Percentiles rank a stretch among this genome's conserved stretches.
Evolutionary conservation across 2,329 filamentous ascomycete species (phyloP).

Genomic region (Sclerotiophoma versabilis): DNA sequence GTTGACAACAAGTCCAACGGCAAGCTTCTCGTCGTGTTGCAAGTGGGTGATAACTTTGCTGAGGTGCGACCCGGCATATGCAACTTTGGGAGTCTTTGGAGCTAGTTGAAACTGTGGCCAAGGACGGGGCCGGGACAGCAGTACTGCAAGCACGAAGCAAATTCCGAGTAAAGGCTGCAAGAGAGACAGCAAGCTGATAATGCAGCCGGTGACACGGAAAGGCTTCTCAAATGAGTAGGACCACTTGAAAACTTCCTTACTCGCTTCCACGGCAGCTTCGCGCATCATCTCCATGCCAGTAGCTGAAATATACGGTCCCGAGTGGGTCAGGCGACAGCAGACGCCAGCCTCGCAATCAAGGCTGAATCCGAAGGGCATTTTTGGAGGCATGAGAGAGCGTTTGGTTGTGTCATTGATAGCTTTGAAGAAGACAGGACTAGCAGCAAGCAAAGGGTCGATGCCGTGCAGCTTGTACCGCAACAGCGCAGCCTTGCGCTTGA

Average conservation of each 20-base stretch:
- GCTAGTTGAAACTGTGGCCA: neutral
- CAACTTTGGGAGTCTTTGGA: neutral
- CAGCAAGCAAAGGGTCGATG: neutral
- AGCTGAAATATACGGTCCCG: neutral
- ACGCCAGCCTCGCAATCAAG: conserved; percentile 9
- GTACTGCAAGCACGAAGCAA: neutral
- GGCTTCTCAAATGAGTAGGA: neutral
- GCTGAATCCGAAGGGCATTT: conserved; percentile 22
- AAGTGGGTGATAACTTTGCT: neutral
- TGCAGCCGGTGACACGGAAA: neutral
- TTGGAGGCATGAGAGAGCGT: neutral
- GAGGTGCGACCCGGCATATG: neutral
- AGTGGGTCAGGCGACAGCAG: conserved; percentile 19
- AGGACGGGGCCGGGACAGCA: neutral
- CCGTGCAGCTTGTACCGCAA: neutral
- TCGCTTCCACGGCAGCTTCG: neutral
- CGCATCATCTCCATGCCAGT: neutral
- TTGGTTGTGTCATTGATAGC: neutral
- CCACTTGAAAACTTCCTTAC: neutral
- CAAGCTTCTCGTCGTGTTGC: neutral
- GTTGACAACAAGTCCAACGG: neutral
- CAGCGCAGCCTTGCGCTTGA: neutral
- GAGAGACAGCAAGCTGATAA: neutral
- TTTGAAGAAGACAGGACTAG: neutral
- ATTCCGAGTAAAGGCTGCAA: neutral